A percentile compares a stretch with the other conserved stretches of the same genome.
Evolutionary conservation across 768 basidiomycete species (phyloP).

Genomic region (Royoungia palumana): DNA sequence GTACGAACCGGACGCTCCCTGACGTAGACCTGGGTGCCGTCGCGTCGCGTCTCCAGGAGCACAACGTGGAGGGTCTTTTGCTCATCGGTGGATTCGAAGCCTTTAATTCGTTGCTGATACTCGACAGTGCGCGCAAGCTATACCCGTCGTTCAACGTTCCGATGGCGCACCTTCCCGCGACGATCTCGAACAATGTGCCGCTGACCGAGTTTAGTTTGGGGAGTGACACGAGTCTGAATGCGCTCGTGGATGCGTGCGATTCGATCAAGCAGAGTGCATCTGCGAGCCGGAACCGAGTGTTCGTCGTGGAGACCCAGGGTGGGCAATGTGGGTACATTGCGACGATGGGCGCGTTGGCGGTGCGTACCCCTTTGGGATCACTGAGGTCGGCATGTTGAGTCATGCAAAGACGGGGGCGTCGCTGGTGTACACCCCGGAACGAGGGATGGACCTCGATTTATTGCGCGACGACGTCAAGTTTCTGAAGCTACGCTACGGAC

Average conservation of each 20-base stretch:
- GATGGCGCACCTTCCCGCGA: slow-evolving; percentile 93
- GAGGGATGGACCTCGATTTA: slow-evolving; percentile 78
- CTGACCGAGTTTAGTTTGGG: slow-evolving; percentile 95
- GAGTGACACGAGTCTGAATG: slow-evolving; percentile 96
- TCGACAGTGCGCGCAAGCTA: slow-evolving; percentile 75
- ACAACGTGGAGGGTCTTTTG: slow-evolving; percentile 72
- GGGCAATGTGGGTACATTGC: slow-evolving; percentile 96
- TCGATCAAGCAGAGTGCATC: slow-evolving; percentile 98
- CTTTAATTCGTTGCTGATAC: slow-evolving; percentile 70
- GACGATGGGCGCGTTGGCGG: slow-evolving; percentile 92
- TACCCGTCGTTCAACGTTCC: slow-evolving; percentile 96
- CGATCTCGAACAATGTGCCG: slow-evolving; percentile 97
- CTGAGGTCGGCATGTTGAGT: neutral
- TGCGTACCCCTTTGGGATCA: slow-evolving; percentile 38
- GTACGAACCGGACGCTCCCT: slow-evolving; percentile 90
- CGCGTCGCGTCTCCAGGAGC: slow-evolving; percentile 88
- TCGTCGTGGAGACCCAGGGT: slow-evolving; percentile 97
- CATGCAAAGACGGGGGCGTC: slow-evolving; percentile 75
- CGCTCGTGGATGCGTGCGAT: slow-evolving; percentile 95
- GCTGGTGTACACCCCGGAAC: slow-evolving; percentile 92
- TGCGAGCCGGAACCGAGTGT: slow-evolving; percentile 93
- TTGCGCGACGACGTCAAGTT: slow-evolving; percentile 84
- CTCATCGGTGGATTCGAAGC: slow-evolving; percentile 97
- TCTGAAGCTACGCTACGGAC: slow-evolving; percentile 77
- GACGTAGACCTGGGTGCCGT: slow-evolving; percentile 83